Evolutionary conservation across 2,329 filamentous ascomycete species (phyloP).

Genomic region (Aureobasidium sp.): DNA sequence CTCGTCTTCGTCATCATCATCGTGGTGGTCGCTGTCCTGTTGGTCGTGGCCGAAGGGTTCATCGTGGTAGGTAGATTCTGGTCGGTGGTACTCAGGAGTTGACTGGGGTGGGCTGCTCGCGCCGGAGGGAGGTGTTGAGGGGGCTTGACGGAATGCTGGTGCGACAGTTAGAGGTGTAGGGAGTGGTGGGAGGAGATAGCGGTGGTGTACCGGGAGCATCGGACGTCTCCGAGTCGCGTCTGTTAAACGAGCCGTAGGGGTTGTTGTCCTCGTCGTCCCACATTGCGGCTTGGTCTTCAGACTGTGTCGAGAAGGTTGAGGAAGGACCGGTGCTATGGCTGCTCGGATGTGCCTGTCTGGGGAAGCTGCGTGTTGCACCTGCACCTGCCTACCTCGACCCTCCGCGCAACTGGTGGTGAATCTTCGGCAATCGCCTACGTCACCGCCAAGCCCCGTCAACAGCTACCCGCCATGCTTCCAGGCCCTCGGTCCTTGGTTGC

Average conservation of each 20-base stretch:
- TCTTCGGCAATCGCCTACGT: slow-evolving; percentile 9
- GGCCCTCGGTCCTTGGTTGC: background rate
- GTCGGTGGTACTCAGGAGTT: slow-evolving; percentile 1
- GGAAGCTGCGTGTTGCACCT: slow-evolving; percentile 7
- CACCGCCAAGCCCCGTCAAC: background rate
- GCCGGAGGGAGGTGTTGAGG: slow-evolving; percentile 21
- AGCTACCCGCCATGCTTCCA: background rate
- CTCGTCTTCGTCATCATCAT: slow-evolving; percentile 38
- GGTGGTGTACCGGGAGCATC: slow-evolving; percentile 46
- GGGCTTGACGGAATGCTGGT: slow-evolving; percentile 8
- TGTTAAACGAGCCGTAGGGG: slow-evolving; percentile 90
- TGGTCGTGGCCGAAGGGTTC: slow-evolving; percentile 60
- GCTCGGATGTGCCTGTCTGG: background rate
- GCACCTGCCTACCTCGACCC: background rate
- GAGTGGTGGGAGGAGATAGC: background rate
- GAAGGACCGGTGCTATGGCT: background rate
- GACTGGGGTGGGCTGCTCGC: slow-evolving; percentile 5
- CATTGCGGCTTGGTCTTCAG: slow-evolving; percentile 47
- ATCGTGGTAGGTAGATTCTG: slow-evolving; percentile 7
- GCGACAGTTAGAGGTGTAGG: background rate
- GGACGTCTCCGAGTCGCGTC: slow-evolving; percentile 69
- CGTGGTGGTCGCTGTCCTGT: slow-evolving; percentile 50
- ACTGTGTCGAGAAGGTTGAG: background rate
- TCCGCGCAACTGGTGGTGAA: background rate
- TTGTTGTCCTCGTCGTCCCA: slow-evolving; percentile 99